Evolutionary conservation across 2,329 filamentous ascomycete species (phyloP).

Genomic region (Aspergillus fumigatiaffinis): DNA sequence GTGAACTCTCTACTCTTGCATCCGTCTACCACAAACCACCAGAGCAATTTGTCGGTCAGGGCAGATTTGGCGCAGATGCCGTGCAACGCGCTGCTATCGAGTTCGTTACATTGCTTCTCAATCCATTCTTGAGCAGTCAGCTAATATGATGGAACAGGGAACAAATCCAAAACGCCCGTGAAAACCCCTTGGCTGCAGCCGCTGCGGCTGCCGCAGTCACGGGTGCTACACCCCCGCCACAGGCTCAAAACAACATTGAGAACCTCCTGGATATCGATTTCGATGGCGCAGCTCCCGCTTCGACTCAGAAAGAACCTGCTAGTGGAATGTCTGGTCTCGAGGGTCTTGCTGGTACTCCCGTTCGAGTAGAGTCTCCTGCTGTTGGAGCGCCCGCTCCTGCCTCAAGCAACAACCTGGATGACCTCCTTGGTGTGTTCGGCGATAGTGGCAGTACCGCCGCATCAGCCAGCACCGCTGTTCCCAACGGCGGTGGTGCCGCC

Average conservation of each 20-base stretch:
- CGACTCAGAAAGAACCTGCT: conserved; percentile 62
- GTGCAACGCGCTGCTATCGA: conserved; percentile 95
- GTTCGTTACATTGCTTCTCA: conserved; percentile 35
- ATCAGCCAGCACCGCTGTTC: conserved; percentile 27
- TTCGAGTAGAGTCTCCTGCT: conserved; percentile 46
- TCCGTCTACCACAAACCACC: conserved; percentile 98
- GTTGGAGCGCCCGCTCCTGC: conserved; percentile 25
- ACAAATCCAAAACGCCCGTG: conserved; percentile 83
- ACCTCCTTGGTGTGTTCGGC: conserved; percentile 71
- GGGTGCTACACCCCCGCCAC: conserved; percentile 48
- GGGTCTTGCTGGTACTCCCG: conserved; percentile 55
- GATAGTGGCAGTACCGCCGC: conserved; percentile 40
- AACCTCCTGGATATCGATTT: conserved; percentile 96
- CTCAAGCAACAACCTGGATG: conserved; percentile 64
- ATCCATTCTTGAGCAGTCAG: not conserved
- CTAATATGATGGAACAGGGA: conserved; percentile 50
- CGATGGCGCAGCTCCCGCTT: conserved; percentile 89
- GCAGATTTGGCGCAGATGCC: conserved; percentile 86
- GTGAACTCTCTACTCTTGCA: conserved; percentile 87
- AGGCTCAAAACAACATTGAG: conserved; percentile 74
- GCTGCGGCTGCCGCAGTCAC: conserved; percentile 62
- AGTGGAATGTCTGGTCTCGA: conserved; percentile 62
- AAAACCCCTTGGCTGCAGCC: conserved; percentile 89
- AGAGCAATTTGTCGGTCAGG: conserved; percentile 95
- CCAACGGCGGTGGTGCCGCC: conserved; percentile 26